Base-by-base conservation (phyloP, 2,329 filamentous ascomycete genomes). In the Cylindrodendrum hubeiense region DNA sequence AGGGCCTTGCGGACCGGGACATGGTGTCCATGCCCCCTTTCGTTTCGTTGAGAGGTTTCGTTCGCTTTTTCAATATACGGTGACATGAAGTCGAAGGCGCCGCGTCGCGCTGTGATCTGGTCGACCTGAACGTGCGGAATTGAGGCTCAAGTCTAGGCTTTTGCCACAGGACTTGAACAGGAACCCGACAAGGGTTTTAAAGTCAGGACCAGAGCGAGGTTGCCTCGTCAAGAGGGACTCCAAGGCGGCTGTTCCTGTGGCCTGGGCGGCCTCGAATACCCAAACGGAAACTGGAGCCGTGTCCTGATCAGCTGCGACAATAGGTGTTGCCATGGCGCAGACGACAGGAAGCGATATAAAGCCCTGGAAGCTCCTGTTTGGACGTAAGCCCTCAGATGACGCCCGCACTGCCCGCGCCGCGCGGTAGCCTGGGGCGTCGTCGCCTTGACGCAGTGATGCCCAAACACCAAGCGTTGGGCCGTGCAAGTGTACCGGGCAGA, bases 31-130 rank as follows among this genome's bases (percentile, higher is more conserved):
- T 37, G 54, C 49, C 59, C 39, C 37, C 60, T 64, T 44, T 50
- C 50, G 41, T 63, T 59, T 51, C 19, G 37, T 46, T 39, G 51
- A 56, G 50, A 54, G 37, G 49, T 26, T 22, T 52, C 34, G 28
- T 50, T 52, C 46, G 50, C 30, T 28, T 63, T 50, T 50, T 63
- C 64, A 41, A 58, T 60, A 39, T 53, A 47, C 24, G 61, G 28
- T 60, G 55, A 63, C 71, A 74, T 74, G 66, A 69, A 71, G 63
- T 67, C 43, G 43, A 62, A 28, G 57, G 51, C 46, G 50, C 66
- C 47, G 50, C 60, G 30, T 60, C 56, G 64, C 34, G 58, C 30
- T 47, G 39, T 17, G 49, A 54, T 28, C 21, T 49, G 22, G 17
- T 62, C 43, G 46, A 44, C 30, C 51, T 57, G 49, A 10, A 47